phyloP scores from a whole-genome alignment of 2,329 filamentous ascomycete species.

The Aspergillus sojae region DNA sequence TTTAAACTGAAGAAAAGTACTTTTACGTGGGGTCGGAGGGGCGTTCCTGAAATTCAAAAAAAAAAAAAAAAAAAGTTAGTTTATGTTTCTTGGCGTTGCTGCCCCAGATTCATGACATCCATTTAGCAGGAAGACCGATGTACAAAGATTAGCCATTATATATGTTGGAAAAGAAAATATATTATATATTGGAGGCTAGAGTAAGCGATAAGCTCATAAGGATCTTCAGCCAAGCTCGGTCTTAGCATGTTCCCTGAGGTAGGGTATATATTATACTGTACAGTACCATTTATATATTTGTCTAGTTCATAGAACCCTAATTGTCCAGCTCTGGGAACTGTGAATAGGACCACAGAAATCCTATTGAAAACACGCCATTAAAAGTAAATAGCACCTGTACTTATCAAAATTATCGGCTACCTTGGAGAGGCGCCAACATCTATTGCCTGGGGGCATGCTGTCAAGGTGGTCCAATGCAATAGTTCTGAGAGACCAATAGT shows the following conservation, averaged over 20 bases:
- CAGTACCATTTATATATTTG: neutral
- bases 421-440: too few species aligned
- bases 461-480: too few species aligned
- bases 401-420: neutral
- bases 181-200: neutral
- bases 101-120: neutral
- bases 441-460: too few species aligned
- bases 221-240: neutral
- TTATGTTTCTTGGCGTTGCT: neutral
- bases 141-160: neutral
- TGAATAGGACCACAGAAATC: neutral
- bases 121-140: neutral
- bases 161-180: neutral
- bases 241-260: neutral
- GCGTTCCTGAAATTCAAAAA: neutral
- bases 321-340: neutral
- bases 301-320: neutral
- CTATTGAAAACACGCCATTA: neutral
- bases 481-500: too few species aligned
- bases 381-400: neutral
- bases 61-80: neutral
- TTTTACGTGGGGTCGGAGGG: constrained; percentile 3
- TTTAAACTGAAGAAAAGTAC: neutral
- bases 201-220: neutral
- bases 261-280: neutral